Percentiles rank a stretch among this genome's conserved stretches.
Evolutionary conservation across 257 asterid genomes (phyloP).

Genomic region (Jasminum sambac): DNA sequence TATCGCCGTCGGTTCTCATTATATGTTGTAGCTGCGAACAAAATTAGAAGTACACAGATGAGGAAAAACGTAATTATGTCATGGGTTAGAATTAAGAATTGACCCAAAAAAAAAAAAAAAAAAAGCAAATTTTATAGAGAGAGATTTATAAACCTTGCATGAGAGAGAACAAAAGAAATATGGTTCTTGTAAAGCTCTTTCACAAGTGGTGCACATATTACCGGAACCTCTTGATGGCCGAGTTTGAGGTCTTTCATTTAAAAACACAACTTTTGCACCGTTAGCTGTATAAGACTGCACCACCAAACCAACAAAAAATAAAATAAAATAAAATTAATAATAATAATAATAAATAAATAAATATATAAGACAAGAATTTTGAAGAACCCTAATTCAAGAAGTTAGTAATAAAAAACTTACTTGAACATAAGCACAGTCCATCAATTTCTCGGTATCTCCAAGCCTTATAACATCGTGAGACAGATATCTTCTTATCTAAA

Average conservation of each 20-base stretch:
- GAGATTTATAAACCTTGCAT: slow-evolving; percentile 43
- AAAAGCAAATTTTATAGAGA: neutral
- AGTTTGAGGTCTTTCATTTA: slow-evolving; percentile 34
- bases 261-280: slow-evolving; percentile 38
- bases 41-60: slow-evolving; percentile 18
- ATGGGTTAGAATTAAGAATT: slow-evolving; percentile 11
- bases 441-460: slow-evolving; percentile 43
- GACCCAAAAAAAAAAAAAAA: neutral
- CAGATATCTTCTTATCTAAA: slow-evolving; percentile 17
- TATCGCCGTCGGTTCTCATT: slow-evolving; percentile 22
- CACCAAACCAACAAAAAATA: too few relatives aligned
- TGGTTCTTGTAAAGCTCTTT: slow-evolving; percentile 36
- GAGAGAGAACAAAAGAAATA: slow-evolving; percentile 38
- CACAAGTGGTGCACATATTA: slow-evolving; percentile 34
- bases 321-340: too few relatives aligned
- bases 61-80: neutral
- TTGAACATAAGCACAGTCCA: slow-evolving; percentile 72
- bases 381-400: slow-evolving; percentile 1
- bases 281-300: slow-evolving; percentile 37
- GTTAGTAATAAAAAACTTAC: slow-evolving; percentile 32
- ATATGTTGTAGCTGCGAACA: slow-evolving; percentile 37
- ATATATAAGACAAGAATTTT: neutral
- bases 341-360: too few relatives aligned
- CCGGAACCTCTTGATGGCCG: slow-evolving; percentile 24
- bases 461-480: slow-evolving; percentile 30